These are phyloP conservation scores for Chalaropsis ovoidea DNA, from an alignment of 2,329 filamentous ascomycete species.

Conservation along the genomic window DNA sequence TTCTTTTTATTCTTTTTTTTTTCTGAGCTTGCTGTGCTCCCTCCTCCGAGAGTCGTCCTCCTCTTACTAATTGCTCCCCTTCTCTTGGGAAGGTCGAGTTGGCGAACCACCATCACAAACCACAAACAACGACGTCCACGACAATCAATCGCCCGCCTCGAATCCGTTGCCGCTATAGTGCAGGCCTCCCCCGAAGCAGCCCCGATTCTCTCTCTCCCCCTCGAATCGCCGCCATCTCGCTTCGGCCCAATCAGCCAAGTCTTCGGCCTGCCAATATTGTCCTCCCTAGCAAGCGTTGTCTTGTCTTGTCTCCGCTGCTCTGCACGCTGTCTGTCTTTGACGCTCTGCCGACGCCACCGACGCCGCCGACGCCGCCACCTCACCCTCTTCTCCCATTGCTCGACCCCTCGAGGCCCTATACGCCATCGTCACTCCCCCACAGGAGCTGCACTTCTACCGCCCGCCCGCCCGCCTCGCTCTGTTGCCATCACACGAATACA, in stretches of 20 bases:
- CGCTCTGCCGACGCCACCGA: too few species aligned
- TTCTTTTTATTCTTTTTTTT: constrained; percentile 14
- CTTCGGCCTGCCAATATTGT: neutral
- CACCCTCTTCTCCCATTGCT: neutral
- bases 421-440: too few species aligned
- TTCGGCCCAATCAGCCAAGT: neutral
- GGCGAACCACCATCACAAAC: too few species aligned
- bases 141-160: too few species aligned
- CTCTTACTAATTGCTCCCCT: neutral
- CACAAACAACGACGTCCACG: too few species aligned
- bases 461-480: too few species aligned
- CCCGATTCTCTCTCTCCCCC: neutral
- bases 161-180: too few species aligned
- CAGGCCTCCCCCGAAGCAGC: neutral
- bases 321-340: neutral
- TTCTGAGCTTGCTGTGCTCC: neutral
- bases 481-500: neutral
- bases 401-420: too few species aligned
- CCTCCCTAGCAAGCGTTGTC: neutral
- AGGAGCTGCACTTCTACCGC: too few species aligned
- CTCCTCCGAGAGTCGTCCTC: neutral
- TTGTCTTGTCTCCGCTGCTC: neutral
- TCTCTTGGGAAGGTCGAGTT: neutral
- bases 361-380: too few species aligned
- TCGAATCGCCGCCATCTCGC: neutral